Conservation (phyloP, 768 basidiomycete genomes). For the Mycena amicta region DNA sequence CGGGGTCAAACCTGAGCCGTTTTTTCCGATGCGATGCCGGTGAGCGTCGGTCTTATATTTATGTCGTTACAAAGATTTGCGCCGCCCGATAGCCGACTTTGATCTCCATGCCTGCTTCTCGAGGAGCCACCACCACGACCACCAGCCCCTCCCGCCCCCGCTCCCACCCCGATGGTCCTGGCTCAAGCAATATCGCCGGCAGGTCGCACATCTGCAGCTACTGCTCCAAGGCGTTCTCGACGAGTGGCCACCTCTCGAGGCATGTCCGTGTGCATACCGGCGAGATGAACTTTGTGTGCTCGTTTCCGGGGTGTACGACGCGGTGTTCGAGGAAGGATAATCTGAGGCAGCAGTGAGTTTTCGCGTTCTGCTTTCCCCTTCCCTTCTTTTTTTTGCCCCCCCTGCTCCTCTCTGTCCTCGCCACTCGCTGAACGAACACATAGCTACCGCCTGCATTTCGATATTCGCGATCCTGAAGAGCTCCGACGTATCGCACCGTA, state of each 20-base stretch:
- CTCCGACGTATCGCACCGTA: background rate
- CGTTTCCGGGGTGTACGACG: background rate
- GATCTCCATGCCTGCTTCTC: no score
- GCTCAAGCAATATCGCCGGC: no score
- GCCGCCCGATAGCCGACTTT: no score
- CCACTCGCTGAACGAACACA: background rate
- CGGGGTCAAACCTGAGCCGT: no score
- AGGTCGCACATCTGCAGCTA: background rate
- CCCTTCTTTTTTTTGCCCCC: background rate
- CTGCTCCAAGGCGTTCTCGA: background rate
- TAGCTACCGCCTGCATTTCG: conserved; percentile 2
- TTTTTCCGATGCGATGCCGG: no score
- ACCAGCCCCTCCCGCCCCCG: no score
- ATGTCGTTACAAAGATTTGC: no score
- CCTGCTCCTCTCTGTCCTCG: background rate
- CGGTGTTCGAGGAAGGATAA: conserved; percentile 3
- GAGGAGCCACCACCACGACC: no score
- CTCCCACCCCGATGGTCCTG: no score
- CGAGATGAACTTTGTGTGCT: background rate
- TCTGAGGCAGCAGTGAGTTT: background rate
- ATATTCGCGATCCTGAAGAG: conserved; percentile 1
- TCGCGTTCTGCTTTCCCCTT: background rate
- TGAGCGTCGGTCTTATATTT: no score
- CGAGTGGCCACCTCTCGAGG: background rate
- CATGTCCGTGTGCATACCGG: background rate